Evolutionary conservation across 2,329 filamentous ascomycete genomes (phyloP).

Genomic region (Fusarium nelsonii): DNA sequence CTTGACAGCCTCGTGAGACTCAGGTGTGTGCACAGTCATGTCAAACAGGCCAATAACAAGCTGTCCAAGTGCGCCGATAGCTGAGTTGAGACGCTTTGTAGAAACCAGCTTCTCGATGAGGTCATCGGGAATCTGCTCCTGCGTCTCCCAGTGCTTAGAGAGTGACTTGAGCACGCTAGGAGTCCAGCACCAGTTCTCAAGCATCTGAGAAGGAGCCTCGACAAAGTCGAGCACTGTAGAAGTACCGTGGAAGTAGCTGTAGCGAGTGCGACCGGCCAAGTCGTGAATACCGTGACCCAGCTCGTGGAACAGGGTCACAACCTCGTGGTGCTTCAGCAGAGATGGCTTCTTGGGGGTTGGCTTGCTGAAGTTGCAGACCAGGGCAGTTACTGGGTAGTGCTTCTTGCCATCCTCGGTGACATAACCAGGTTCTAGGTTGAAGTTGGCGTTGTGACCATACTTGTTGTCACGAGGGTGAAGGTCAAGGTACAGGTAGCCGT

Average conservation of each 20-base stretch:
- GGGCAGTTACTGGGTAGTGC: conserved; percentile 80
- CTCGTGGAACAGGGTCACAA: conserved; percentile 86
- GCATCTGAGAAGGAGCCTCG: conserved; percentile 78
- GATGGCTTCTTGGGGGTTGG: conserved; percentile 81
- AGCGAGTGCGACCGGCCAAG: conserved; percentile 71
- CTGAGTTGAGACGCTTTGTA: conserved; percentile 85
- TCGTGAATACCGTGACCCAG: conserved; percentile 79
- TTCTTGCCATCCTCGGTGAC: conserved; percentile 74
- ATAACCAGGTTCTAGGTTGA: conserved; percentile 82
- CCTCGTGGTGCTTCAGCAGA: conserved; percentile 84
- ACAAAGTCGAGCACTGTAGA: conserved; percentile 76
- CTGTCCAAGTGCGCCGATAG: conserved; percentile 81
- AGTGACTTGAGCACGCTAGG: conserved; percentile 73
- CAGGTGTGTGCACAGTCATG: conserved; percentile 82
- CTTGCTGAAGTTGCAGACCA: conserved; percentile 90
- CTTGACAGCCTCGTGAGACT: conserved; percentile 76
- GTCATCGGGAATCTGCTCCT: conserved; percentile 78
- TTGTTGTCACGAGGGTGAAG: conserved; percentile 84
- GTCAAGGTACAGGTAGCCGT: conserved; percentile 86
- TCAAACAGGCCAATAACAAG: conserved; percentile 86
- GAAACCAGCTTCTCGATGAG: conserved; percentile 79
- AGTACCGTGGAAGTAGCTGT: conserved; percentile 76
- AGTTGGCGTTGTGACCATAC: conserved; percentile 88
- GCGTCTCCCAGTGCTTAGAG: conserved; percentile 78
- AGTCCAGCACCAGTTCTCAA: conserved; percentile 83